Conservation (phyloP, 2,329 filamentous ascomycete genomes). For the Didymella exigua region DNA sequence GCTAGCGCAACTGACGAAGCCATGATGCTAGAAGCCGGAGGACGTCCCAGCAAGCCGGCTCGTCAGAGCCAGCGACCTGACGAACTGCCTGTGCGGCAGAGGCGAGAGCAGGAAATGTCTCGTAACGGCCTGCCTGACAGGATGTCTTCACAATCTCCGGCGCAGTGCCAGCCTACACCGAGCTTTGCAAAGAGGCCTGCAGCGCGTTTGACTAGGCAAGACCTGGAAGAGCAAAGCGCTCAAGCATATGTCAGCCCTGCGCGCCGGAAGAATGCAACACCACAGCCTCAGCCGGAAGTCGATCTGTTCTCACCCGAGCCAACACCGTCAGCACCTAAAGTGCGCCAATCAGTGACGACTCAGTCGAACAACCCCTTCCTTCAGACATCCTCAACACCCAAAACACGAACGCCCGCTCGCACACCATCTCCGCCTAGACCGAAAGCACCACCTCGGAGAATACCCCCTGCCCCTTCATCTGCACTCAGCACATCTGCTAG, state of each 20-base stretch:
- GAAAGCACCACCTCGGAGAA: slow-evolving; percentile 60
- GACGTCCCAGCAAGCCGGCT: slow-evolving; percentile 57
- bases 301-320: slow-evolving; percentile 64
- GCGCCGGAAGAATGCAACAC: slow-evolving; percentile 72
- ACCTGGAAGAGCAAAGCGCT: slow-evolving; percentile 77
- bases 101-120: slow-evolving; percentile 29
- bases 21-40: slow-evolving; percentile 75
- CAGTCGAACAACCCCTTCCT: slow-evolving; percentile 50
- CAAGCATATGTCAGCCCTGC: slow-evolving; percentile 89
- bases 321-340: slow-evolving; percentile 27
- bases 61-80: slow-evolving; percentile 37
- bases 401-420: slow-evolving; percentile 45
- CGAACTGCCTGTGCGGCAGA: slow-evolving; percentile 29
- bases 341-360: slow-evolving; percentile 41
- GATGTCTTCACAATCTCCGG: slow-evolving; percentile 48
- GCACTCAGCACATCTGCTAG: slow-evolving; percentile 77
- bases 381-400: slow-evolving; percentile 35
- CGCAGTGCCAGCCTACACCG: slow-evolving; percentile 42
- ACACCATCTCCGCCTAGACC: slow-evolving; percentile 51
- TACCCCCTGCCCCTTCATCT: slow-evolving; percentile 71
- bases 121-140: slow-evolving; percentile 44
- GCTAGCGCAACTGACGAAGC: slow-evolving; percentile 61
- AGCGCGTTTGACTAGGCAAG: slow-evolving; percentile 71
- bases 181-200: slow-evolving; percentile 50
- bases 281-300: slow-evolving; percentile 49